Evolutionary conservation across 2,329 filamentous ascomycete species (phyloP).

Genomic region (Tolypocladium guangdongense): DNA sequence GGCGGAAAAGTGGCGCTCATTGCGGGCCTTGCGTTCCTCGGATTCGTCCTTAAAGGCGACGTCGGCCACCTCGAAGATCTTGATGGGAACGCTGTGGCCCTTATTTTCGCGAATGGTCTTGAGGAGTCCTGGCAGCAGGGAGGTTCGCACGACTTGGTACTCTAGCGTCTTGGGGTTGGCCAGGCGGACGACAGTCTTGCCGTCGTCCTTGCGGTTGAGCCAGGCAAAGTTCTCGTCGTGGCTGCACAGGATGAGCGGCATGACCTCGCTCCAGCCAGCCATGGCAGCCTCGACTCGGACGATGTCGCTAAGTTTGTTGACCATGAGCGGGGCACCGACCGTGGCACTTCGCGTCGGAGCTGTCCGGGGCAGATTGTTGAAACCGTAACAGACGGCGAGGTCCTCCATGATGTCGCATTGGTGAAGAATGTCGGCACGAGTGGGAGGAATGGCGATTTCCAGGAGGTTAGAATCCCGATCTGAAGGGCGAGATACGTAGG

Average conservation of each 20-base stretch:
- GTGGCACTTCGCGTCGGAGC: slow-evolving; percentile 80
- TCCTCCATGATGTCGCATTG: slow-evolving; percentile 99
- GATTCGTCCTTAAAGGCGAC: slow-evolving; percentile 81
- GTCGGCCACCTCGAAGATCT: slow-evolving; percentile 85
- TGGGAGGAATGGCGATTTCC: slow-evolving; percentile 76
- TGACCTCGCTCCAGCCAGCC: slow-evolving; percentile 91
- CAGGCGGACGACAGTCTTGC: slow-evolving; percentile 69
- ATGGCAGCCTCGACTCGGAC: slow-evolving; percentile 81
- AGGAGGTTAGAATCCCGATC: slow-evolving; percentile 57
- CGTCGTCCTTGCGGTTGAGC: slow-evolving; percentile 84
- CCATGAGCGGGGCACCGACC: slow-evolving; percentile 72
- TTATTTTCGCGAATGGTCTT: slow-evolving; percentile 95
- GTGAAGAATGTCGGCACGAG: slow-evolving; percentile 87
- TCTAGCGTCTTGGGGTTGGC: slow-evolving; percentile 89
- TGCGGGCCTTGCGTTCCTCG: slow-evolving; percentile 75
- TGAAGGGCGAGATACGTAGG: slow-evolving; percentile 70
- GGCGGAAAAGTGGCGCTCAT: slow-evolving; percentile 92
- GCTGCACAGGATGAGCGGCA: slow-evolving; percentile 92
- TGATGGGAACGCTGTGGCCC: slow-evolving; percentile 76
- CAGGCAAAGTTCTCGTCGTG: slow-evolving; percentile 97
- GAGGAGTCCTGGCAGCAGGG: slow-evolving; percentile 72
- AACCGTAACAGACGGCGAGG: slow-evolving; percentile 90
- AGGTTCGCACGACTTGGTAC: slow-evolving; percentile 88
- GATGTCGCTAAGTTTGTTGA: slow-evolving; percentile 94
- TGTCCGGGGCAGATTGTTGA: slow-evolving; percentile 84